These are phyloP conservation scores for Beta macrorhiza DNA, from an alignment of 179 eudicot genomes.

Conservation along the genomic window DNA sequence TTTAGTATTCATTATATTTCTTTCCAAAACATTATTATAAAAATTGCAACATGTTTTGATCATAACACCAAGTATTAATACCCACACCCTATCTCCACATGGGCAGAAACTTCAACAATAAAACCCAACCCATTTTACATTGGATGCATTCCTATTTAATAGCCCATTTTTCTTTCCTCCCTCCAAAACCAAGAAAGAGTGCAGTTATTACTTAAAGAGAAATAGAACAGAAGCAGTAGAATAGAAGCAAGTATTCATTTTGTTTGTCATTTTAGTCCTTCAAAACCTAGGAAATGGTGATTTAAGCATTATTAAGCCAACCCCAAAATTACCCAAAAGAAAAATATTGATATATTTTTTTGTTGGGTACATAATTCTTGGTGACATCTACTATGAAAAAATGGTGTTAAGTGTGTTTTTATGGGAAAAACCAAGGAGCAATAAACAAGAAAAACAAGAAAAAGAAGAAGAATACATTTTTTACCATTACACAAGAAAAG, in stretches of 20 bases:
- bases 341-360: not conserved
- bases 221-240: slow-evolving; percentile 27
- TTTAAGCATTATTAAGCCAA: slow-evolving; percentile 9
- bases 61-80: slow-evolving; percentile 34
- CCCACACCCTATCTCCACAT: slow-evolving; percentile 30
- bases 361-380: not conserved
- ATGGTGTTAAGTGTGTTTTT: slow-evolving; percentile 25
- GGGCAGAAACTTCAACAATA: slow-evolving; percentile 20
- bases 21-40: slow-evolving; percentile 14
- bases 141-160: not conserved
- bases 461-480: slow-evolving; percentile 9
- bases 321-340: not conserved
- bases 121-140: not conserved
- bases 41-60: slow-evolving; percentile 35
- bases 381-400: slow-evolving; percentile 17
- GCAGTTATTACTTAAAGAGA: not conserved
- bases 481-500: slow-evolving; percentile 16
- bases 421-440: slow-evolving; percentile 19
- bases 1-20: not conserved
- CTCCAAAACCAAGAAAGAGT: slow-evolving; percentile 20
- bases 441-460: slow-evolving; percentile 21
- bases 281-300: slow-evolving; percentile 28
- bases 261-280: slow-evolving; percentile 30
- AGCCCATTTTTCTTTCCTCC: not conserved
- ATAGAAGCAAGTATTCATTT: slow-evolving; percentile 37